Evolutionary conservation across 345 rosid genomes (phyloP).

Genomic region (Limnanthes douglasii): DNA sequence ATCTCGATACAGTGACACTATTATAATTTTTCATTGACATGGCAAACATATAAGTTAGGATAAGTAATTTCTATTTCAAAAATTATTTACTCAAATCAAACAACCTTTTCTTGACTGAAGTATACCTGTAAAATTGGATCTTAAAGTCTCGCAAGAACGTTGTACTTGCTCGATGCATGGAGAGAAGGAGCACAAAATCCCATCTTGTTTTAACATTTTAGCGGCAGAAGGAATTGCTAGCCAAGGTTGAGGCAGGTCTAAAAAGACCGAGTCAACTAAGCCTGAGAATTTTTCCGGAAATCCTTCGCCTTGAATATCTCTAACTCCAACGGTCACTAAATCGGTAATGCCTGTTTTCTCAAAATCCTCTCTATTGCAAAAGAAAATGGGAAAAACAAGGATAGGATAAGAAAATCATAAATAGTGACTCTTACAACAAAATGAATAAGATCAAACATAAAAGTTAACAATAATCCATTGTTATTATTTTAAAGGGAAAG

Average conservation of each 20-base stretch:
- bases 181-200: conserved; percentile 74
- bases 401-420: not conserved
- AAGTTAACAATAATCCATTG: not conserved
- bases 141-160: conserved; percentile 66
- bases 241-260: conserved; percentile 92
- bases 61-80: too few relatives aligned
- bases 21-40: too few relatives aligned
- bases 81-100: too few relatives aligned
- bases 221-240: conserved; percentile 59
- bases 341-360: conserved; percentile 59
- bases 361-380: conserved; percentile 59
- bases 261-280: conserved; percentile 55
- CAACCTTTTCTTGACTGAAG: too few relatives aligned
- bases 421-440: not conserved
- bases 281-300: conserved; percentile 59
- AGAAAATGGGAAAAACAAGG: not conserved
- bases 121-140: conserved; percentile 55
- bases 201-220: conserved; percentile 79
- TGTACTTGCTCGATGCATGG: conserved; percentile 98
- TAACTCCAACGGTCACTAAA: conserved; percentile 63
- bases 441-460: not conserved
- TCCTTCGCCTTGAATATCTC: conserved; percentile 90
- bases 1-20: too few relatives aligned
- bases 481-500: too few relatives aligned
- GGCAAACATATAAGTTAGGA: too few relatives aligned